Base-by-base conservation (phyloP, 2,329 filamentous ascomycete species). In the Onygena corvina region DNA sequence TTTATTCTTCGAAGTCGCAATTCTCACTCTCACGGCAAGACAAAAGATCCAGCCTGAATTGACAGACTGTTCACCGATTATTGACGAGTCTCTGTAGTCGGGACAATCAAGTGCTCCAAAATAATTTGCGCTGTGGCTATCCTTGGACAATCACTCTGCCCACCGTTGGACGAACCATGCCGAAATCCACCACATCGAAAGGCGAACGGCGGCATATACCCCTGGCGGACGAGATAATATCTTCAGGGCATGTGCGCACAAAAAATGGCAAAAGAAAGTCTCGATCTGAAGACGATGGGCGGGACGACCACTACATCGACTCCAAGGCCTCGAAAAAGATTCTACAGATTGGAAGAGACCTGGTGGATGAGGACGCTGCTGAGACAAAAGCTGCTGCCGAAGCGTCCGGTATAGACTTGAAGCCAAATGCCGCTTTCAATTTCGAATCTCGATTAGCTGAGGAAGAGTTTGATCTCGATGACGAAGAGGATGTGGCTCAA, bases 291-390 rank as follows among this genome's bases (percentile, higher is more conserved):
- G 76, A 80, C 29, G 74, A 76, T 27, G 73, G 75, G 7, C 76
- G 79, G 51, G 75, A 77, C 52, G 79, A 84, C 53, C 72, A 76
- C 55, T 96, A 84, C 61, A 80, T 98, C 53, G 89, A 95, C 65
- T 81, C 88, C 51, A 89, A 86, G 64, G 81, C 89, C 14, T 94
- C 90, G 50, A 78, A 82, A 58, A 88, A 86, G 60, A 98, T 98
- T 63, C 65, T 98, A 53, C 80, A 84, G 57, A 86, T 96, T 59
- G 90, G 90, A 49, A 84, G 89, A 60, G 86, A 94, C 62, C 73
- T 98, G 11, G 83, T 80, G 11, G 86, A 92, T 35, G 90, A 96
- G 64, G 86, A 90, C 49, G 76, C 76, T 50, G 71, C 73, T 29
- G 74, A 79, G 56, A 60, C 60, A 30, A 60, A 56, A 27, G 59